Evolutionary conservation across 179 eudicot genomes (phyloP).

Genomic region (Beta macrorhiza): DNA sequence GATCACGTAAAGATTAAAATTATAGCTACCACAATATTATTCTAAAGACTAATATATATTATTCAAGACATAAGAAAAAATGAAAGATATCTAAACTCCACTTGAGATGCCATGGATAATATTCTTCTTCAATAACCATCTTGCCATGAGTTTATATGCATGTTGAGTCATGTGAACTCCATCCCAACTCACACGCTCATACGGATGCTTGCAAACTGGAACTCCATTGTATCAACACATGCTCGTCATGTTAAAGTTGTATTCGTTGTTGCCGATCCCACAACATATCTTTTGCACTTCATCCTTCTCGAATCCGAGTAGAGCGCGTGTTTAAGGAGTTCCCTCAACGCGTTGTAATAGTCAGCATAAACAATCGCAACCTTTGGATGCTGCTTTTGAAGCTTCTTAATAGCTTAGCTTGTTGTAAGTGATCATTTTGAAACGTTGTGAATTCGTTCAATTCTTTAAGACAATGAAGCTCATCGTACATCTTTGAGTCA

Average conservation of each 20-base stretch:
- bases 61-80: background rate
- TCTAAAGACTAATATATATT: too few species aligned
- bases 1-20: too few species aligned
- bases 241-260: slow-evolving; percentile 2
- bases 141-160: slow-evolving; percentile 2
- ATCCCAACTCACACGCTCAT: slow-evolving; percentile 27
- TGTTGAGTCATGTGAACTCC: background rate
- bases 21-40: too few species aligned
- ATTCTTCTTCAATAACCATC: background rate
- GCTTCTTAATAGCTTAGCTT: background rate
- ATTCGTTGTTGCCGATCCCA: slow-evolving; percentile 2
- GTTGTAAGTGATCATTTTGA: slow-evolving; percentile 11
- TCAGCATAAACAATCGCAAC: background rate
- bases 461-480: slow-evolving; percentile 2
- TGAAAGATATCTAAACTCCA: background rate
- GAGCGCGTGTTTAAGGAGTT: slow-evolving; percentile 13
- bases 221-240: slow-evolving; percentile 17
- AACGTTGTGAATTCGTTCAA: slow-evolving; percentile 6
- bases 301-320: slow-evolving; percentile 17
- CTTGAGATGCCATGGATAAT: background rate
- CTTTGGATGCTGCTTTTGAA: slow-evolving; percentile 16
- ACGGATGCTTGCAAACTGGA: slow-evolving; percentile 20
- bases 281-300: slow-evolving; percentile 18
- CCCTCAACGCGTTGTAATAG: slow-evolving; percentile 2
- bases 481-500: slow-evolving; percentile 19